Base-by-base conservation (phyloP, 176 grass and related monocot species). In the Carex scoparia region DNA sequence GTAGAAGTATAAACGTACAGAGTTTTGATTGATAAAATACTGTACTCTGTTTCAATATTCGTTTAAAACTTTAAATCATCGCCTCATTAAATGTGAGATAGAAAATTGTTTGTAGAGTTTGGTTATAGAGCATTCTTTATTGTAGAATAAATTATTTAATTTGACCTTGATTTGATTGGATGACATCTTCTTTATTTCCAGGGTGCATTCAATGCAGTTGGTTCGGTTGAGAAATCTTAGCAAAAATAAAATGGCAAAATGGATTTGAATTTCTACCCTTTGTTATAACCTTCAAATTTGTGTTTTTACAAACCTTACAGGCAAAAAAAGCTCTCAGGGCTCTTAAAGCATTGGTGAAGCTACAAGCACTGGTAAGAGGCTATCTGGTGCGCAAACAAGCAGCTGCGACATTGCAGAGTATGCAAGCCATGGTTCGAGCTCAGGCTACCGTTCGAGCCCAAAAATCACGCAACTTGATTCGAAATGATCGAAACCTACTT, bases 251-350 rank as follows among this genome's bases (percentile, higher is more conserved):
- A 61, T 4, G 16, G 1, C 58, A 23, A 48, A 10, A 61, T 63
- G 16, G 49, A 53, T 83, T 49, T 83, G 5, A 27, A 83, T 1
- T 81, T 10, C 15, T 61, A 63, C 10, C 10, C 4, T 18, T 5
- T 51, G 57, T 69, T 66, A 32, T 30, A 51, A 13, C 42, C 6
- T 82, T 81, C 18, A 27, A 7, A 7, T 13, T 31, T 48, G 10
- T 75, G 44, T 73, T 44, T 10, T 38, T 23, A 13, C 3, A 53
- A 35, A 73, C 35, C 0, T 53, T 0, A 33, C 70, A 98, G 95
- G 93, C 95, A 16, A 94, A 91, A 86, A 98, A 98, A 79, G 96
- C 96, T 1, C 83, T 95, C 1, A 88, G 96, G 8, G 96, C 96
- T 66, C 91, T 98, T 4, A 98, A 94, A 91, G 89, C 93, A 10